Evolutionary conservation across 352 stramenopile species (phyloP).

Genomic region (Phytophthora hibernalis): DNA sequence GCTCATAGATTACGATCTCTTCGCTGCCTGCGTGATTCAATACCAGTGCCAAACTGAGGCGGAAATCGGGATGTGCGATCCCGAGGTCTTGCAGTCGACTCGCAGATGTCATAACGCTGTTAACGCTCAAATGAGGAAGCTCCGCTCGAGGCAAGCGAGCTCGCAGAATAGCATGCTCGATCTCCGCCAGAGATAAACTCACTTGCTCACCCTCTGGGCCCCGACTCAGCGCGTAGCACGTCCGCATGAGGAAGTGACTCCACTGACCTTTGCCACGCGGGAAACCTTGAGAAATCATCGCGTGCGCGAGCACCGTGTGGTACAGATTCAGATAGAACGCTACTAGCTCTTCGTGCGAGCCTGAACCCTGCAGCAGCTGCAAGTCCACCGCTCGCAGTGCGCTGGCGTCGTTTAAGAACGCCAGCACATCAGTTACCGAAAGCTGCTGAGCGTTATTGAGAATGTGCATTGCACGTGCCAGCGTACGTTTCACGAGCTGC

Average conservation of each 20-base stretch:
- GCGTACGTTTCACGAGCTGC: constrained; percentile 37
- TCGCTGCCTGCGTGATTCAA: constrained; percentile 52
- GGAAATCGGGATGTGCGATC: constrained; percentile 78
- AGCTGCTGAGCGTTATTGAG: constrained; percentile 44
- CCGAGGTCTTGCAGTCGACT: constrained; percentile 45
- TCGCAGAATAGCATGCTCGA: constrained; percentile 78
- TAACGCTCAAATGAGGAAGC: constrained; percentile 53
- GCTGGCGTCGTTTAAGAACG: constrained; percentile 77
- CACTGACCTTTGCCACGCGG: constrained; percentile 65
- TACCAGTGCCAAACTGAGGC: constrained; percentile 72
- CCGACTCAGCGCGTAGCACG: constrained; percentile 68
- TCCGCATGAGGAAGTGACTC: constrained; percentile 59
- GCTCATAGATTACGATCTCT: constrained; percentile 33
- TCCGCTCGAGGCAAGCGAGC: constrained; percentile 56
- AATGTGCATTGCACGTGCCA: constrained; percentile 49
- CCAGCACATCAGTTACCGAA: constrained; percentile 56
- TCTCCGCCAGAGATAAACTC: constrained; percentile 76
- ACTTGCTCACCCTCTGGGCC: constrained; percentile 37
- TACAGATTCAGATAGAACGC: constrained; percentile 87
- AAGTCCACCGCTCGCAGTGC: constrained; percentile 65
- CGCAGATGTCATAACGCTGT: constrained; percentile 22
- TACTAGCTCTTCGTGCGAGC: constrained; percentile 70
- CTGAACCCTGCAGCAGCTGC: constrained; percentile 40
- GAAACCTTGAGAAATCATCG: constrained; percentile 75
- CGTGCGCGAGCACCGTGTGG: constrained; percentile 76